Conservation (phyloP, 73 alveolate species). For the Stentor coeruleus region DNA sequence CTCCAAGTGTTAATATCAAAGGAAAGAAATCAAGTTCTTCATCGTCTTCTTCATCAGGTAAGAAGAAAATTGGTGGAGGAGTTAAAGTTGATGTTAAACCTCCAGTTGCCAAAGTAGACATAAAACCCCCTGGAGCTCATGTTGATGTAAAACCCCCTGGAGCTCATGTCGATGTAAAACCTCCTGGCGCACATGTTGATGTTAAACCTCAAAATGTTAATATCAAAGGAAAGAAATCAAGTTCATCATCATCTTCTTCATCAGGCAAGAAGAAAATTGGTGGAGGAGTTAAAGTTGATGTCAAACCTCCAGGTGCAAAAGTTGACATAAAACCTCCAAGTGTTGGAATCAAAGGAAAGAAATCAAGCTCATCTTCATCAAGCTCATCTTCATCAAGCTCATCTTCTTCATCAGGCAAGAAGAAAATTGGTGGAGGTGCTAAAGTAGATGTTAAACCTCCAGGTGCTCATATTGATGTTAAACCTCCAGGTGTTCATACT, state of each 20-base stretch:
- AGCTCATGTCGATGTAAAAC: background rate
- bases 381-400: background rate
- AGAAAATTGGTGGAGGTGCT: background rate
- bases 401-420: background rate
- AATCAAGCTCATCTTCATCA: background rate
- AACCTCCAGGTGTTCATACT: background rate
- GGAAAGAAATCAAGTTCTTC: too few relatives aligned
- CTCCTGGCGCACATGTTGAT: background rate
- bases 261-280: background rate
- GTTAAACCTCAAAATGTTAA: background rate
- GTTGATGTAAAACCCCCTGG: background rate
- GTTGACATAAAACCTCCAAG: background rate
- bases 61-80: too few relatives aligned
- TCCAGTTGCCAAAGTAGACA: too few relatives aligned
- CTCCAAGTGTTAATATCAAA: background rate
- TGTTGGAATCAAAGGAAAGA: background rate
- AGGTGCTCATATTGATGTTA: background rate
- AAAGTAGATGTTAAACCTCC: background rate
- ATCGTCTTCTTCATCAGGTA: too few relatives aligned
- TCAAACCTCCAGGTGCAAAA: too few relatives aligned
- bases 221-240: background rate
- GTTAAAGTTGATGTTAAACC: too few relatives aligned
- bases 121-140: background rate
- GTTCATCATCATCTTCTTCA: background rate
- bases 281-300: too few relatives aligned